These are phyloP conservation scores for Starmerella floris DNA, from an alignment of 805 yeast species.

Conservation along the genomic window DNA sequence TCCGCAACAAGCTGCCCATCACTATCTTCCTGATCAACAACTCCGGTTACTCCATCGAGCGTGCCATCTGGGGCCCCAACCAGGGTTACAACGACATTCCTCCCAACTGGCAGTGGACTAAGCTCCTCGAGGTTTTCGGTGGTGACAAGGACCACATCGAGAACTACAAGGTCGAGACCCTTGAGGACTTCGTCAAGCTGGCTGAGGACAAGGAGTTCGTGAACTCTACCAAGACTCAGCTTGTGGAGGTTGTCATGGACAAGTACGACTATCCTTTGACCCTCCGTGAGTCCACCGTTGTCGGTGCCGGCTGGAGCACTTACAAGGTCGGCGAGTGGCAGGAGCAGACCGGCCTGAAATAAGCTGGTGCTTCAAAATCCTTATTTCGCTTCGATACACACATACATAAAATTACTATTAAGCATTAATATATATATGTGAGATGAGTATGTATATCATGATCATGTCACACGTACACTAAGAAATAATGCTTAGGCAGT, in stretches of 20 bases:
- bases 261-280: constrained; percentile 54
- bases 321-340: constrained; percentile 17
- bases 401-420: too few species aligned
- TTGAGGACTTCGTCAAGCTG: constrained; percentile 31
- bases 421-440: too few species aligned
- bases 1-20: constrained; percentile 49
- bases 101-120: constrained; percentile 70
- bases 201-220: constrained; percentile 29
- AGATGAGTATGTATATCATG: too few species aligned
- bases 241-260: constrained; percentile 49
- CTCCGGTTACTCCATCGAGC: constrained; percentile 80
- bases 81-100: constrained; percentile 71
- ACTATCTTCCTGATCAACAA: constrained; percentile 67
- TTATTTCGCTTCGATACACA: too few species aligned
- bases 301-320: constrained; percentile 13
- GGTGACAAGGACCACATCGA: constrained; percentile 25
- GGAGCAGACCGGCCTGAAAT: constrained; percentile 10
- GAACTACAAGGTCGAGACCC: constrained; percentile 29
- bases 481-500: too few species aligned
- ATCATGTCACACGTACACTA: too few species aligned
- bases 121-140: constrained; percentile 45
- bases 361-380: not conserved
- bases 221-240: constrained; percentile 31
- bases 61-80: constrained; percentile 67
- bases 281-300: constrained; percentile 25